A percentile compares a stretch with the other conserved stretches of the same genome.
phyloP scores from a whole-genome alignment of 495 filamentous ascomycete genomes.

The Penicillium flavigenum region DNA sequence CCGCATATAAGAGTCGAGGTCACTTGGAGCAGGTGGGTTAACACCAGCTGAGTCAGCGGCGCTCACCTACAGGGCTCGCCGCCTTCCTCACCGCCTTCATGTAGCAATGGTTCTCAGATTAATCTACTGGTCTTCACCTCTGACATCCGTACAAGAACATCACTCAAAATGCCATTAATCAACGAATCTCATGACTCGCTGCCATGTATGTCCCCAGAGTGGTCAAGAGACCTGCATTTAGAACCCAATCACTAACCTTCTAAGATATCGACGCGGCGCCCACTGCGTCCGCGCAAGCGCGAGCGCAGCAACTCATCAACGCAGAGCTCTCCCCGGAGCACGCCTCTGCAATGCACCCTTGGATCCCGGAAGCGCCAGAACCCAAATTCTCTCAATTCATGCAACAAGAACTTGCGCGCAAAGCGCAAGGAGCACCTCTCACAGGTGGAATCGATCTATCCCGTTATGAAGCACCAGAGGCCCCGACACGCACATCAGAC shows the following conservation, averaged over 20 bases:
- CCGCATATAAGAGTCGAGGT: not conserved
- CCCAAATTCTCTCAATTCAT: conserved; percentile 60
- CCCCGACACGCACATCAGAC: conserved; percentile 35
- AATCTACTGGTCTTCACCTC: conserved; percentile 1
- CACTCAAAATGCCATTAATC: conserved; percentile 62
- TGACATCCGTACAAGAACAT: conserved; percentile 1
- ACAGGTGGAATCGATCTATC: conserved; percentile 67
- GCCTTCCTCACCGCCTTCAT: not conserved
- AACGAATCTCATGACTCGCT: conserved; percentile 77
- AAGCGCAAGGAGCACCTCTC: conserved; percentile 53
- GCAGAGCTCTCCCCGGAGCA: conserved; percentile 57
- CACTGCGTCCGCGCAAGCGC: conserved; percentile 54
- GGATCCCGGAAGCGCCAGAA: conserved; percentile 38
- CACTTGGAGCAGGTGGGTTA: not conserved
- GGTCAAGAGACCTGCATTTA: not conserved
- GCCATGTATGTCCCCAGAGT: conserved; percentile 57
- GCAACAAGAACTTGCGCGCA: conserved; percentile 59
- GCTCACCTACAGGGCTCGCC: no score
- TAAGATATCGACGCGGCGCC: conserved; percentile 71
- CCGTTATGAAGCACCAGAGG: conserved; percentile 73
- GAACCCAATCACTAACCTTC: conserved; percentile 18
- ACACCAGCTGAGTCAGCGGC: not conserved
- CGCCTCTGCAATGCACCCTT: conserved; percentile 37
- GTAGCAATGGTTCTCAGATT: conserved; percentile 3
- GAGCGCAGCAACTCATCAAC: conserved; percentile 63